Conservation (phyloP, 495 filamentous ascomycete species). For the Xylaria flabelliformis region DNA sequence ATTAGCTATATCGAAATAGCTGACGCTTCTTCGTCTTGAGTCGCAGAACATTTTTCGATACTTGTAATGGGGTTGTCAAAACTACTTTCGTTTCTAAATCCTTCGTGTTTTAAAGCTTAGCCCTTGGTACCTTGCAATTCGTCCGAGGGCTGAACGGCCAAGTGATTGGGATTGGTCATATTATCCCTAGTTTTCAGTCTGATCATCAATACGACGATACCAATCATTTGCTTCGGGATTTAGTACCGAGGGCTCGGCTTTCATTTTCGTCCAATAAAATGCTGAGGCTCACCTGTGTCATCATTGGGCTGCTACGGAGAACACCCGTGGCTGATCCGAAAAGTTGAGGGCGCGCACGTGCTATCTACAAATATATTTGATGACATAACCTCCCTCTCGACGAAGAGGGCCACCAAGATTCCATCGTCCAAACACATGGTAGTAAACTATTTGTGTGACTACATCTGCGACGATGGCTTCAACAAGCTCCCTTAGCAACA, state of each 20-base stretch:
- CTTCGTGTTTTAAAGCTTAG: too few relatives aligned
- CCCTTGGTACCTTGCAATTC: too few relatives aligned
- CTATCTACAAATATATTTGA: background rate
- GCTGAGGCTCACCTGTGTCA: background rate
- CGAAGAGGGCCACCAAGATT: background rate
- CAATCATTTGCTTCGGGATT: background rate
- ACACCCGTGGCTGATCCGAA: background rate
- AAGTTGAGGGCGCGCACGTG: background rate
- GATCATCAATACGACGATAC: background rate
- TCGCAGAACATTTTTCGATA: too few relatives aligned
- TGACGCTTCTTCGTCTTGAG: too few relatives aligned
- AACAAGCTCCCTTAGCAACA: background rate
- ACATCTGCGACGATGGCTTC: conserved; percentile 6
- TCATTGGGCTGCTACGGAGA: background rate
- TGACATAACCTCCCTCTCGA: background rate
- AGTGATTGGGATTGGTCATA: background rate
- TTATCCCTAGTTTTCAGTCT: background rate
- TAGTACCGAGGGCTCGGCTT: background rate
- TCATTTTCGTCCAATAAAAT: background rate
- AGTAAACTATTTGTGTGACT: background rate
- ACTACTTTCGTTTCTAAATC: too few relatives aligned
- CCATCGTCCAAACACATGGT: background rate
- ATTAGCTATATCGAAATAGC: too few relatives aligned
- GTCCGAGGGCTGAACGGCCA: too few relatives aligned
- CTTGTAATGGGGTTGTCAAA: too few relatives aligned